Base-by-base conservation (phyloP, 1,139 yeast genomes). In the Zygoascus meyerae region DNA sequence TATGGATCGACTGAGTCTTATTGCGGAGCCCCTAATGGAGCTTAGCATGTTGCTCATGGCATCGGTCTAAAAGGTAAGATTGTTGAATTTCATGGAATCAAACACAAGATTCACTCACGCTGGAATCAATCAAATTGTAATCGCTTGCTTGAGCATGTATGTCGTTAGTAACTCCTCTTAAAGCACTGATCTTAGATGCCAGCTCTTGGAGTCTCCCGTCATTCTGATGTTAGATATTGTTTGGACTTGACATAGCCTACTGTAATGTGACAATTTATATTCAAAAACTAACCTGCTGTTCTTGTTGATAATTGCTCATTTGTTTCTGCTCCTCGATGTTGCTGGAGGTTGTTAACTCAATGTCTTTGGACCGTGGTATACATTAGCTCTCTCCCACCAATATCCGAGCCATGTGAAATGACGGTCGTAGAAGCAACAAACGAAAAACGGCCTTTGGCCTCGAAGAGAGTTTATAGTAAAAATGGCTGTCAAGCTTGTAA, bases 401-500 rank as follows among this genome's bases (percentile, higher is more conserved):
- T 21, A 21, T 21, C 26, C 26, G 26, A 21, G 26, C 26, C 26
- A 21, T 21, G 26, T 21, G 26, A 21, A 21, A 21, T 21, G 26
- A 5, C 26, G 7, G 7, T 21, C 26, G 26, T 21, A 21, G 26
- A 7, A 21, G 7, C 26, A 21, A 7, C 26, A 21, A 21, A 21
- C 26, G 26, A 21, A 21, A 7, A 21, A 7, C 4, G 26, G 26
- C 26, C 26, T 4, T 4, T 21, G 6, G 26, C 6, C 6, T 21
- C 26, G 26, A 21, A 36, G 18, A 33, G 52, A 8, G 45, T 48
- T 52, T 79, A 80, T 57, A 74, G 80, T 41, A 65, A 83, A 41
- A 76, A 75, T 35, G 87, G 86, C 2, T 81, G 87, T 55, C 64
- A 67, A 16, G 83, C 79, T 58, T 81, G 87, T 61, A 79, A 79